These are phyloP conservation scores for Capsella rubella DNA, from an alignment of 441 rosid genomes.

Conservation along the genomic window DNA sequence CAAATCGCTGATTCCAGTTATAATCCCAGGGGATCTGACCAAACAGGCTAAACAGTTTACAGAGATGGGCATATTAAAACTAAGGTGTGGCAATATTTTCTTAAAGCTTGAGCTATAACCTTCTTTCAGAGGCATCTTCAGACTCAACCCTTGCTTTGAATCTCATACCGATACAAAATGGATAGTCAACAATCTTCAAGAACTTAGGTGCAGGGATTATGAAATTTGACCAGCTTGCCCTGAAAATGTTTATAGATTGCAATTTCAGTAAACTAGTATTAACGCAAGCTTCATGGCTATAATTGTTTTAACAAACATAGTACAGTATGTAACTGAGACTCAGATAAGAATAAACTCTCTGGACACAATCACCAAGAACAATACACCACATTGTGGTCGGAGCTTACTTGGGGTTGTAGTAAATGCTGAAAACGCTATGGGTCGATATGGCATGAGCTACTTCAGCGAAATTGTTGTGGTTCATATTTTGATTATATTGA, in stretches of 20 bases:
- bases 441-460: conserved; percentile 69
- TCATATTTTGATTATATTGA: conserved; percentile 56
- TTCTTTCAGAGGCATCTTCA: conserved; percentile 91
- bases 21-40: conserved; percentile 76
- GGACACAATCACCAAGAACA: conserved; percentile 9
- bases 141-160: conserved; percentile 81
- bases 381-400: conserved; percentile 9
- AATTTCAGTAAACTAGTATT: background rate
- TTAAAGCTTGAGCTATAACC: conserved; percentile 52
- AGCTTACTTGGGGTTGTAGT: conserved; percentile 87
- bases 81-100: conserved; percentile 7
- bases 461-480: conserved; percentile 63
- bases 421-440: conserved; percentile 68
- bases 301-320: background rate
- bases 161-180: conserved; percentile 82
- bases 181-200: conserved; percentile 73
- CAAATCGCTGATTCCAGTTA: conserved; percentile 74
- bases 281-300: conserved; percentile 1
- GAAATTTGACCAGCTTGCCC: conserved; percentile 81
- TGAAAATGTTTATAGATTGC: conserved; percentile 33
- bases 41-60: conserved; percentile 1
- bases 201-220: conserved; percentile 71
- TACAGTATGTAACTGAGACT: background rate
- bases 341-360: background rate
- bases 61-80: background rate